Percentiles rank a stretch among this genome's conserved stretches.
Evolutionary conservation across 2,329 filamentous ascomycete genomes (phyloP).

Genomic region (Trichoderma sp.): DNA sequence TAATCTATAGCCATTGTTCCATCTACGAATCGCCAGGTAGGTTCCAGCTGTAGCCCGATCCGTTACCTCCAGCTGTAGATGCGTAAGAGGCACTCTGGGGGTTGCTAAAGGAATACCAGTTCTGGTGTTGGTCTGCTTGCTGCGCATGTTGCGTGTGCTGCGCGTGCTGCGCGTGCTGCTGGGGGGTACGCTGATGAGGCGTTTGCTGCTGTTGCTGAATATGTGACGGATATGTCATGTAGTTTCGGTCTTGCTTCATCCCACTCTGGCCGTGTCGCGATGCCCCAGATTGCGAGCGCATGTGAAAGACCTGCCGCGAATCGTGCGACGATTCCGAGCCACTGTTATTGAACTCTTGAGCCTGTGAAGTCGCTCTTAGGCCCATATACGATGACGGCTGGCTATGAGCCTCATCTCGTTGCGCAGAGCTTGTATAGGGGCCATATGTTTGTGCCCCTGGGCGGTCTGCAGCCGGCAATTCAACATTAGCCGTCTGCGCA

Average conservation of each 20-base stretch:
- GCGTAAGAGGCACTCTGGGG: slow-evolving; percentile 31
- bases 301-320: slow-evolving; percentile 12
- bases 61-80: slow-evolving; percentile 29
- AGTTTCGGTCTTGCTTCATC: slow-evolving; percentile 19
- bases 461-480: slow-evolving; percentile 17
- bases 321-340: background rate
- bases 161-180: slow-evolving; percentile 25
- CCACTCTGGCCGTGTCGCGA: slow-evolving; percentile 3
- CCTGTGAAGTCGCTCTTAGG: slow-evolving; percentile 10
- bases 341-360: background rate
- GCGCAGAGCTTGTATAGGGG: slow-evolving; percentile 1
- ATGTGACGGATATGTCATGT: slow-evolving; percentile 21
- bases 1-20: background rate
- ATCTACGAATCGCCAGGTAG: slow-evolving; percentile 29
- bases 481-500: background rate
- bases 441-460: slow-evolving; percentile 23
- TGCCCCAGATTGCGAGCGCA: slow-evolving; percentile 11
- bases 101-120: slow-evolving; percentile 38
- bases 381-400: background rate
- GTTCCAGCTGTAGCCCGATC: slow-evolving; percentile 37
- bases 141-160: slow-evolving; percentile 26
- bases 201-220: slow-evolving; percentile 27
- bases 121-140: slow-evolving; percentile 29
- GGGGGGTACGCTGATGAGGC: slow-evolving; percentile 18
- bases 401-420: background rate